Base-by-base conservation (phyloP, 192 early-diverging fungal species). In the Entomortierella chlamydospora region DNA sequence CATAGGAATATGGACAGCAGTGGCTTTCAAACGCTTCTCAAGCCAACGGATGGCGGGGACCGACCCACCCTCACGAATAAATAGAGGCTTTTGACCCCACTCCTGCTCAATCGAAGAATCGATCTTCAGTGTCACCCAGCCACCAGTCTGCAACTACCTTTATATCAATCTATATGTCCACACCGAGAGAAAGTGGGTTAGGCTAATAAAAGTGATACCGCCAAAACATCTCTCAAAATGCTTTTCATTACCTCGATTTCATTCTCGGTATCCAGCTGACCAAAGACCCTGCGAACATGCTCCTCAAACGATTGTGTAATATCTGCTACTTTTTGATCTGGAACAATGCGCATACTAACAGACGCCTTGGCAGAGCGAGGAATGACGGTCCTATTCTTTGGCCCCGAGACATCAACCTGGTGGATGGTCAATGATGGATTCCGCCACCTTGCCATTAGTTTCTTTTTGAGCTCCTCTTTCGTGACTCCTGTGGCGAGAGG, bases 21-120 rank as follows among this genome's bases (percentile, higher is more conserved):
- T 82, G 0, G 91, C 89, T 13, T 87, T 69, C 63, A 90, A 86
- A 29, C 88, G 89, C 37, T 82, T 83, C 70, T 93, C 93, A 12
- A 94, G 85, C 90, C 89, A 93, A 15, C 88, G 87, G 22, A 94
- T 88, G 0, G 93, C 91, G 0, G 92, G 90, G 57, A 94, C 93
- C 4, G 92, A 93, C 1, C 93, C 93, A 43, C 93, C 93, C 66
- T 94, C 93, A 20, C 93, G 85, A 61, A 94, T 93, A 67, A 88
- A 90, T 26, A 94, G 67, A 31, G 93, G 93, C 29, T 88, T 87
- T 15, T 83, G 70, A 17, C 85, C 85, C 86, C 86, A 89, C 70
- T 89, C 87, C 41, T 78, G 64, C 53, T 87, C 83, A 81, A 94
- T 89, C 15, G 91, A 91, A 94, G 60, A 90, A 92, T 4, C 84